Conservation (phyloP, 257 asterid genomes). For the Osmanthus fragrans region DNA sequence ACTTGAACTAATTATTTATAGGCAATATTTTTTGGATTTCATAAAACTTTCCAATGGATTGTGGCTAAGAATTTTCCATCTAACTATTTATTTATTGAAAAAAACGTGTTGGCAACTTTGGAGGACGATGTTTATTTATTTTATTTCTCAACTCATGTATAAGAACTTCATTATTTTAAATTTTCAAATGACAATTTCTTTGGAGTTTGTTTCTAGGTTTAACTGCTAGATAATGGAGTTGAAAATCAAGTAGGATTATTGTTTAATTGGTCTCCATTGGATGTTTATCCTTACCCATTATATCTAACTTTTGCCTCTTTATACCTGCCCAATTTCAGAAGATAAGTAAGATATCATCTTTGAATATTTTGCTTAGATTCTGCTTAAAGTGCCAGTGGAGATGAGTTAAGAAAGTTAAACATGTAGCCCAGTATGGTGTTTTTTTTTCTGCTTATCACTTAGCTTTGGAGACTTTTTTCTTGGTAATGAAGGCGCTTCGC, state of each 20-base stretch:
- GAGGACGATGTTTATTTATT: background rate
- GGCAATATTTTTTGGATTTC: too few species aligned
- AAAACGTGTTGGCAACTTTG: background rate
- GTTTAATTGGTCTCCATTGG: constrained; percentile 1
- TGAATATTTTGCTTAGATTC: constrained; percentile 47
- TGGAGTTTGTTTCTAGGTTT: constrained; percentile 9
- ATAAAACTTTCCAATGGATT: background rate
- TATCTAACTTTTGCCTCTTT: constrained; percentile 7
- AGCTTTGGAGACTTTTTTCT: constrained; percentile 78
- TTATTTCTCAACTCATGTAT: background rate
- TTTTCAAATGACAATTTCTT: background rate
- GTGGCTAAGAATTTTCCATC: background rate
- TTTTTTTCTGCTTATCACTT: constrained; percentile 82
- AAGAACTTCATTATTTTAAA: background rate
- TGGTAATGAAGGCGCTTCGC: constrained; percentile 81
- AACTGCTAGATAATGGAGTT: constrained; percentile 2
- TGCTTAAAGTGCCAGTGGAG: constrained; percentile 79
- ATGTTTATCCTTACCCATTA: constrained; percentile 8
- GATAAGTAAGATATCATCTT: constrained; percentile 14
- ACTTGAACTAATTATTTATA: background rate
- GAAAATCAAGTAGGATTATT: constrained; percentile 12
- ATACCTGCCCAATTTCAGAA: constrained; percentile 12
- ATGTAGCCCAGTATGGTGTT: constrained; percentile 60
- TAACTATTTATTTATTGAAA: background rate
- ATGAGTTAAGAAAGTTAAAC: constrained; percentile 74